Conservation (phyloP, 2,329 filamentous ascomycete genomes). For the Sordariomycetes sp. region DNA sequence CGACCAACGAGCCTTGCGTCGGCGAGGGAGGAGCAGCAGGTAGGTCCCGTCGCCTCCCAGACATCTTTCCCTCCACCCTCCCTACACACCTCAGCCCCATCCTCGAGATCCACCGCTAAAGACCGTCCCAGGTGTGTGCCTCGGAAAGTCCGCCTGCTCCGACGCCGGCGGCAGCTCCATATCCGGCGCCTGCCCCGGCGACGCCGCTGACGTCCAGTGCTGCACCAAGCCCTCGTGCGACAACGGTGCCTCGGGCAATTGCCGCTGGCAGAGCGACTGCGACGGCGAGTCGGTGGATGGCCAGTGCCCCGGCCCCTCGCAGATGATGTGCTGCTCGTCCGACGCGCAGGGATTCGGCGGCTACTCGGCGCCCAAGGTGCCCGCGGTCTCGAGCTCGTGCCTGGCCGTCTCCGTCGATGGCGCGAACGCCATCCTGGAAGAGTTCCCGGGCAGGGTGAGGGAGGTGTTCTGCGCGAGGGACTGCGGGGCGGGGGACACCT, state of each 20-base stretch:
- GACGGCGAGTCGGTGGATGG: slow-evolving; percentile 16
- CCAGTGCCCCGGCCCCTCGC: slow-evolving; percentile 25
- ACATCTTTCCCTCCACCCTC: neutral
- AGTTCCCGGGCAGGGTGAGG: slow-evolving; percentile 22
- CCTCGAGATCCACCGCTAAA: slow-evolving; percentile 5
- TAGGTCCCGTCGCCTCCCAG: neutral
- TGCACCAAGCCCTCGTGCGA: slow-evolving; percentile 27
- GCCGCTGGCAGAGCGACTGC: slow-evolving; percentile 26
- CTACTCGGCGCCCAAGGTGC: slow-evolving; percentile 20
- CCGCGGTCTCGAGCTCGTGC: slow-evolving; percentile 20
- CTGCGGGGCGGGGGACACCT: slow-evolving; percentile 19
- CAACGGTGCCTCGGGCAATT: slow-evolving; percentile 20
- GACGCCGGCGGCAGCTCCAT: slow-evolving; percentile 23
- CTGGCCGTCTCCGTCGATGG: slow-evolving; percentile 22
- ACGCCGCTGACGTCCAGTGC: slow-evolving; percentile 25
- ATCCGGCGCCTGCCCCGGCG: slow-evolving; percentile 24
- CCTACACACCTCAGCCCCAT: neutral
- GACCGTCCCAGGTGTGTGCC: slow-evolving; percentile 22
- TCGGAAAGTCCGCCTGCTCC: slow-evolving; percentile 22
- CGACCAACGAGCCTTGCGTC: slow-evolving; percentile 20
- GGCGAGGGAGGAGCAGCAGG: slow-evolving; percentile 12
- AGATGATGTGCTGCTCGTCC: slow-evolving; percentile 27
- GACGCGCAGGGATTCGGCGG: slow-evolving; percentile 20
- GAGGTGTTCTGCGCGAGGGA: slow-evolving; percentile 21
- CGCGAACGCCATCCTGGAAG: slow-evolving; percentile 21